Conservation (phyloP, 176 grass and related monocot species). For the Themeda triandra region DNA sequence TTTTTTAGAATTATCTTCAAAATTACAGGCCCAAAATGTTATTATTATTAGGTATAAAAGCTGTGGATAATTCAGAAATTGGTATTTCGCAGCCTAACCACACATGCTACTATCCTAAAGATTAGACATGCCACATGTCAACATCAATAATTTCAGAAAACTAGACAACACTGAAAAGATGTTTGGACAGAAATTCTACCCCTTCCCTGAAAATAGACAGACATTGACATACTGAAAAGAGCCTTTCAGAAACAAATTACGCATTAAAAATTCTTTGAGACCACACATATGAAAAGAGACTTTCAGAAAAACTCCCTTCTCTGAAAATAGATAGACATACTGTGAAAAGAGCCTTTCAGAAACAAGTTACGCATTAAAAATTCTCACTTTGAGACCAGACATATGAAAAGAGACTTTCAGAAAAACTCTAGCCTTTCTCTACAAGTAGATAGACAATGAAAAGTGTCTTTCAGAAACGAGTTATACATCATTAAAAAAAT, state of each 20-base stretch:
- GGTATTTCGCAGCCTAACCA: constrained; percentile 24
- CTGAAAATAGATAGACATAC: neutral
- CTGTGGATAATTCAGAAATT: neutral
- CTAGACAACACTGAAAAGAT: neutral
- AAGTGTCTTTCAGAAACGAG: neutral
- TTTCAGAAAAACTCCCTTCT: neutral
- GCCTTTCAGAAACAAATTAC: neutral
- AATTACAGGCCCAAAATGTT: neutral
- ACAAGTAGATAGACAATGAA: neutral
- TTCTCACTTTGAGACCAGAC: neutral
- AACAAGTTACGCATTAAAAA: neutral
- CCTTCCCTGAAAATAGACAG: too few relatives aligned
- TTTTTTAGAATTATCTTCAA: neutral
- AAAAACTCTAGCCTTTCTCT: neutral
- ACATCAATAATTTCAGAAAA: neutral
- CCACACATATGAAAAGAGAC: neutral
- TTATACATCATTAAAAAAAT: neutral
- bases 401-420: neutral
- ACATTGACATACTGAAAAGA: too few relatives aligned
- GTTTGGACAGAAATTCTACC: neutral
- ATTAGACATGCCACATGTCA: neutral
- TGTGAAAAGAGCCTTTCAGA: neutral
- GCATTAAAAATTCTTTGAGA: neutral
- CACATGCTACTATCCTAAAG: neutral
- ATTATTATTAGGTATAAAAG: constrained; percentile 19